Conservation (phyloP, 768 basidiomycete genomes). For the Termitomyces bulborhizus region DNA sequence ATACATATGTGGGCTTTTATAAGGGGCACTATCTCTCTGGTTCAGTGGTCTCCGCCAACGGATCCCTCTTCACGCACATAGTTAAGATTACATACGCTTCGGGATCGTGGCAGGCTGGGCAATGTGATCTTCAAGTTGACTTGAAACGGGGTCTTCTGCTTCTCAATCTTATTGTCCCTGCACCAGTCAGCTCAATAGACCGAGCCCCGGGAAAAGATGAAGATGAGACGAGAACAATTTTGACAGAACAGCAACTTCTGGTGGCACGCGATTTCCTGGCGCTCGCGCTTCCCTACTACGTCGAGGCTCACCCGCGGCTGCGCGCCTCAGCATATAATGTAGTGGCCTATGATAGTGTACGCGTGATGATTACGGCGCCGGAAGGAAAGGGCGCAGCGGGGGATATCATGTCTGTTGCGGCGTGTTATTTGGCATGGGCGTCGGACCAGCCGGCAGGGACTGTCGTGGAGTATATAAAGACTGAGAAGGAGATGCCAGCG, state of each 20-base stretch:
- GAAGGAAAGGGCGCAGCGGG: slow-evolving; percentile 9
- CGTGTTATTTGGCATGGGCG: slow-evolving; percentile 20
- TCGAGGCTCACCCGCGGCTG: slow-evolving; percentile 10
- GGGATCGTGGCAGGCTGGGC: background rate
- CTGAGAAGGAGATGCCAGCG: slow-evolving; percentile 14
- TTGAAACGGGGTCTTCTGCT: slow-evolving; percentile 11
- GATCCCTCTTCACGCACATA: slow-evolving; percentile 19
- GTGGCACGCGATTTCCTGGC: slow-evolving; percentile 38
- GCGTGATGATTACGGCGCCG: slow-evolving; percentile 19
- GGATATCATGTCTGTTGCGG: slow-evolving; percentile 19
- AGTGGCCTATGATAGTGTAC: slow-evolving; percentile 6
- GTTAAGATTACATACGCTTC: slow-evolving; percentile 15
- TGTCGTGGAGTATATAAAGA: slow-evolving; percentile 16
- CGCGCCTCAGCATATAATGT: background rate
- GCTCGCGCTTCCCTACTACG: slow-evolving; percentile 29
- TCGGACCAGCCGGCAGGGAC: slow-evolving; percentile 14
- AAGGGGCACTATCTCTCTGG: slow-evolving; percentile 8
- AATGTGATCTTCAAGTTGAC: slow-evolving; percentile 10
- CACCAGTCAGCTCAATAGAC: background rate
- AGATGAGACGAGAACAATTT: slow-evolving; percentile 10
- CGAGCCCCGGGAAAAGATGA: background rate
- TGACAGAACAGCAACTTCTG: slow-evolving; percentile 29
- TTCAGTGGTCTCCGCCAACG: slow-evolving; percentile 12
- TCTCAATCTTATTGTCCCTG: slow-evolving; percentile 10
- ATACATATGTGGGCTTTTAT: slow-evolving; percentile 17